Base-by-base conservation (phyloP, 73 alveolate species). In the Diophrys appendiculata region DNA sequence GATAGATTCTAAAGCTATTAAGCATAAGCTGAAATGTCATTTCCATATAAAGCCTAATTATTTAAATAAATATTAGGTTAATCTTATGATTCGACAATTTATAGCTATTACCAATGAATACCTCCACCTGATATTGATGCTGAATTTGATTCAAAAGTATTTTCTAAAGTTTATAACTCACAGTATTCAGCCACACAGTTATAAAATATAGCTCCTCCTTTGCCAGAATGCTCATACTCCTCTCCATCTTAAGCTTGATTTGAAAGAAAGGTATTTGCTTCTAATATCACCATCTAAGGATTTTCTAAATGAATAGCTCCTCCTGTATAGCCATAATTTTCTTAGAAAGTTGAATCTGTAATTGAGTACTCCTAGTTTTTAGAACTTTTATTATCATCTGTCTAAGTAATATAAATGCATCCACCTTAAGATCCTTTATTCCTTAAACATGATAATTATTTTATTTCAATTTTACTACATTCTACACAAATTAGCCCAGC, bases 61-160 rank as follows among this genome's bases (percentile, higher is more conserved):
- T 60, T 60, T 27, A 60, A 11, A 31, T 11, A 60, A 60, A 60
- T n/a, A n/a, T n/a, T n/a, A n/a, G n/a, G n/a, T n/a, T n/a, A n/a
- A n/a, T n/a, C n/a, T n/a, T n/a, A n/a, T n/a, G n/a, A n/a, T n/a
- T n/a, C n/a, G n/a, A n/a, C n/a, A n/a, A n/a, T n/a, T n/a, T n/a
- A n/a, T n/a, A n/a, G n/a, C n/a, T 72, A 72, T 73, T 75, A 31
- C 83, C 83, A 75, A 13, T 55, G 29, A 60, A 75, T 53, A 0
- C 68, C 83, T 0, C 83, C 83, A 26, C 83, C 83, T 72, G 71
- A 13, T 8, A 23, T 5, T 0, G 43, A 24, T 26, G 81, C 69
- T 5, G 55, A 29, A 25, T 72, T 72, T 23, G 26, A 24, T 3
- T 8, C 2, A 25, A 67, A 13, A 32, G 54, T 34, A 24, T 2